Conservation (phyloP, 2,329 filamentous ascomycete species). For the Eutypa lata region DNA sequence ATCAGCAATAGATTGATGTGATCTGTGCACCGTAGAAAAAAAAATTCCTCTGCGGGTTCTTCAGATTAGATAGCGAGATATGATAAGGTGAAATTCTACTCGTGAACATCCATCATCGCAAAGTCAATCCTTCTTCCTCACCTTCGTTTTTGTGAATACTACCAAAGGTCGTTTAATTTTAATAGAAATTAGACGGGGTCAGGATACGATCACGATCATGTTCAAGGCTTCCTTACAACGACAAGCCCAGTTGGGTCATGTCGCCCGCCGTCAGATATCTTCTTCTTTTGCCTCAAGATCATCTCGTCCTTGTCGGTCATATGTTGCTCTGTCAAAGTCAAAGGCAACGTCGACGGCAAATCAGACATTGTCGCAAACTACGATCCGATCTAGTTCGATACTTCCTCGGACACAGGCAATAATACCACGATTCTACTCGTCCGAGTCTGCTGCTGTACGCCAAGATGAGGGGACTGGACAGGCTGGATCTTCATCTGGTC, state of each 20-base stretch:
- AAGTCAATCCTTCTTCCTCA: neutral
- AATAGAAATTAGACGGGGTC: neutral
- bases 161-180: no score
- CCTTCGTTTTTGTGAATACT: no score
- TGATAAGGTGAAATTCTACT: no score
- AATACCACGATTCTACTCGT: constrained; percentile 19
- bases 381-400: constrained; percentile 4
- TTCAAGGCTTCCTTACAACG: constrained; percentile 26
- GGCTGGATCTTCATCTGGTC: constrained; percentile 14
- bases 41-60: no score
- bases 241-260: constrained; percentile 25
- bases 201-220: constrained; percentile 12
- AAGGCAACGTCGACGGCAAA: constrained; percentile 2
- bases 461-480: constrained; percentile 7
- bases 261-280: constrained; percentile 23
- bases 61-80: no score
- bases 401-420: constrained; percentile 16
- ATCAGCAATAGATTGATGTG: no score
- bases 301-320: constrained; percentile 11
- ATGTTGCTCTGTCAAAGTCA: no score
- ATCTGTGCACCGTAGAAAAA: no score
- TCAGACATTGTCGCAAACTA: constrained; percentile 10
- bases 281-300: constrained; percentile 16
- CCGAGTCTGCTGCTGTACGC: constrained; percentile 16
- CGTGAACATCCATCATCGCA: neutral